Evolutionary conservation across 371 early-diverging fungal species (phyloP).

Genomic region (Zopfochytrium polystomum): DNA sequence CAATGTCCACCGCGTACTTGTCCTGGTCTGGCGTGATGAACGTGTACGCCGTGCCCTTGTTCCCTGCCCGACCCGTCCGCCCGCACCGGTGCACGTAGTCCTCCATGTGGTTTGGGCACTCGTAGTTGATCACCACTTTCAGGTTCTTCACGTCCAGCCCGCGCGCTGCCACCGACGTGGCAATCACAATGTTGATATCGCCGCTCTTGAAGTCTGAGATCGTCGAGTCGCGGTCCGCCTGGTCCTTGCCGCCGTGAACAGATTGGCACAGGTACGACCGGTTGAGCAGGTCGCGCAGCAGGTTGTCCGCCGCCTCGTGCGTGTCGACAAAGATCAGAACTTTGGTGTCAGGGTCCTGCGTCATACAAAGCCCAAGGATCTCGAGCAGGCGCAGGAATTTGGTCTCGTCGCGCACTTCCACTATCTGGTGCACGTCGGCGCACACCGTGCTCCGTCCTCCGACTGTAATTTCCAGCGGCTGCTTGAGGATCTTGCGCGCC

Average conservation of each 20-base stretch:
- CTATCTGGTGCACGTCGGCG: conserved; percentile 83
- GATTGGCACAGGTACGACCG: conserved; percentile 87
- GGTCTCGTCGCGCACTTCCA: conserved; percentile 81
- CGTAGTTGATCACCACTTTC: conserved; percentile 81
- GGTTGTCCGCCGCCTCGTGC: conserved; percentile 90
- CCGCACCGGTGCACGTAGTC: conserved; percentile 85
- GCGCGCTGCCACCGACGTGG: conserved; percentile 59
- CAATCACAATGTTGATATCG: conserved; percentile 47
- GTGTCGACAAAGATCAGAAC: conserved; percentile 92
- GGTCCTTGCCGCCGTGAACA: conserved; percentile 73
- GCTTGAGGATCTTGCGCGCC: conserved; percentile 85
- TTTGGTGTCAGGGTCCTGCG: conserved; percentile 51
- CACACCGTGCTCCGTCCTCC: conserved; percentile 89
- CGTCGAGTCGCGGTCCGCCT: conserved; percentile 46
- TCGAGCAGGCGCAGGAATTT: conserved; percentile 86
- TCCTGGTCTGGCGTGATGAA: conserved; percentile 93
- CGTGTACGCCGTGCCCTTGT: conserved; percentile 69
- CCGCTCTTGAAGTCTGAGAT: conserved; percentile 41
- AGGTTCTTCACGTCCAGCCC: conserved; percentile 80
- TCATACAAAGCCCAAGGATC: conserved; percentile 78
- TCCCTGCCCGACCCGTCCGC: conserved; percentile 71
- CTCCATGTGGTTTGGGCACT: conserved; percentile 72
- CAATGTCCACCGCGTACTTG: conserved; percentile 87
- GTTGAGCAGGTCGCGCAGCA: conserved; percentile 78
- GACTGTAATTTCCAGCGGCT: conserved; percentile 91